Evolutionary conservation across 2,329 filamentous ascomycete genomes (phyloP).

Genomic region (Colletotrichum paranaense): DNA sequence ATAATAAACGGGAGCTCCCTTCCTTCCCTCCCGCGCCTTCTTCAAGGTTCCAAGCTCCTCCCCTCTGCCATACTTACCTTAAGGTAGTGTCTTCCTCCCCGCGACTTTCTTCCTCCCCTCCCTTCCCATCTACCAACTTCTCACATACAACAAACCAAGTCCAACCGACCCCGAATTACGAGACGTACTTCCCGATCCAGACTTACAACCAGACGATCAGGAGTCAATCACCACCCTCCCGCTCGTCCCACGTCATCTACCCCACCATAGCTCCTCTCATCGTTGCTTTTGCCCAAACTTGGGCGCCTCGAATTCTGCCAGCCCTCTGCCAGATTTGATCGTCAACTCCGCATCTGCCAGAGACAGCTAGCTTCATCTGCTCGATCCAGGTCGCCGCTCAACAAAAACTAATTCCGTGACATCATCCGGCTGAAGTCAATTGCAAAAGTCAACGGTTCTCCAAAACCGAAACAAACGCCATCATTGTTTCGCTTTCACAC

Average conservation of each 20-base stretch:
- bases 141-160: conserved; percentile 20
- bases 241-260: conserved; percentile 27
- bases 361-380: conserved; percentile 12
- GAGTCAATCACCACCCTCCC: conserved; percentile 2
- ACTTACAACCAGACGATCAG: conserved; percentile 14
- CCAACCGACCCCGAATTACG: conserved; percentile 3
- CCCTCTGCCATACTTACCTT: background rate
- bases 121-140: background rate
- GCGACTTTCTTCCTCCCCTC: background rate
- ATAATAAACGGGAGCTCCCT: conserved; percentile 24
- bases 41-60: background rate
- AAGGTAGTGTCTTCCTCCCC: background rate
- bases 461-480: background rate
- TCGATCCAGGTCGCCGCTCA: background rate
- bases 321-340: background rate
- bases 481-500: background rate
- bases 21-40: background rate
- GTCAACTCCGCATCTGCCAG: background rate
- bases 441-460: background rate
- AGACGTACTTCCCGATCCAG: conserved; percentile 14
- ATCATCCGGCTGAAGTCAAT: conserved; percentile 15
- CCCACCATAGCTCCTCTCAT: conserved; percentile 17
- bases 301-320: background rate
- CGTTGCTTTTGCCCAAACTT: conserved; percentile 8
- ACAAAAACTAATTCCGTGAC: conserved; percentile 14